Evolutionary conservation across 2,329 filamentous ascomycete species (phyloP), one percentile per base, ranked within the genome.

Genomic region (Davidsoniella eucalypti): DNA sequence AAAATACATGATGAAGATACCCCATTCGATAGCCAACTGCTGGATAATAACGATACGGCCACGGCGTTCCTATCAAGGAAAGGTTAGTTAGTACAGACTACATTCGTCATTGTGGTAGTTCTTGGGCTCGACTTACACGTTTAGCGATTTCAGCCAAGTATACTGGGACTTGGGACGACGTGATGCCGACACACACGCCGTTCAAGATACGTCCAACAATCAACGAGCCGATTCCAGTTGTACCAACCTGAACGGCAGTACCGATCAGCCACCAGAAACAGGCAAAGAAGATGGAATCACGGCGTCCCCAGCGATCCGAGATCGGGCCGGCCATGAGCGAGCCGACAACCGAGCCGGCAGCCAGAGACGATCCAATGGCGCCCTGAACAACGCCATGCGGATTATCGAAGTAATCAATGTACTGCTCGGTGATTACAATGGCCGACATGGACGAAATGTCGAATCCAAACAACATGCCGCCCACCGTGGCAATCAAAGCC

Each of bases 1-100:
- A 60, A 78, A 80, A 67, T 81, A 83, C 76, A 82, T 82, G 63
- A 82, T 78, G 52, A 82, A 59, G 55, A 82, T 82, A 55, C 63
- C 63, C 62, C 63, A 83, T 55, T 82, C 83, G 54, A 87, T 86
- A 23, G 81, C 79, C 69, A 80, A 82, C 61, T 87, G 82, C 61
- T 87, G 82, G 41, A 76, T 73, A 48, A 80, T 78, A 14, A 87
- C 80, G 33, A 87, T 54, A 23, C 53, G 72, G 14, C 80, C 81
- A 54, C 80, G 72, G 54, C 57, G 55, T 64, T 69, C 36, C 63
- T 57, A 1, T 72, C 70, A 44, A 74, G 73, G 59, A 56, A 4
- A 58, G 14, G 5, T 18, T 33, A 26, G 14, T 16, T n/a, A 41
- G 8, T 7, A 41, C 9, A 45, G 12, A 38, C 21, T 33, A 9